These are phyloP conservation scores for Hypocrella siamensis DNA, from an alignment of 2,329 filamentous ascomycete genomes.

Conservation along the genomic window DNA sequence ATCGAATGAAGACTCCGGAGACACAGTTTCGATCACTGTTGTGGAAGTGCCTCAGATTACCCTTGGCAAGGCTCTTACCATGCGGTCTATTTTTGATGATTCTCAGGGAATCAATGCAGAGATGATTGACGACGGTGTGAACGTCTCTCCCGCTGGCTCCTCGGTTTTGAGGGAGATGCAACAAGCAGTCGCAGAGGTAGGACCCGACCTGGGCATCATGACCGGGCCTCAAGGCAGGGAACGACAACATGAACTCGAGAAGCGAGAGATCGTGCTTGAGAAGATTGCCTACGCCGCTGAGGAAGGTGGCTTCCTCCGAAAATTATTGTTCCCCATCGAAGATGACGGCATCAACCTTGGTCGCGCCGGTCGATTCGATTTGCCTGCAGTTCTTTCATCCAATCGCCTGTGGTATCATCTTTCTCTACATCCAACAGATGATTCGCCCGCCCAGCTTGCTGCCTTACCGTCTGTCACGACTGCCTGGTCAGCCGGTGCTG, in stretches of 20 bases:
- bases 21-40: slow-evolving; percentile 80
- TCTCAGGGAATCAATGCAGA: slow-evolving; percentile 84
- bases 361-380: slow-evolving; percentile 61
- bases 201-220: slow-evolving; percentile 63
- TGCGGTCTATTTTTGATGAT: slow-evolving; percentile 88
- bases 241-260: slow-evolving; percentile 64
- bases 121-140: slow-evolving; percentile 90
- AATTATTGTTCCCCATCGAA: slow-evolving; percentile 62
- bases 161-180: slow-evolving; percentile 82
- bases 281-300: slow-evolving; percentile 74
- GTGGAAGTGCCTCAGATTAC: slow-evolving; percentile 69
- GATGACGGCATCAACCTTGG: slow-evolving; percentile 72
- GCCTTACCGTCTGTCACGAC: slow-evolving; percentile 57
- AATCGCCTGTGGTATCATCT: slow-evolving; percentile 95
- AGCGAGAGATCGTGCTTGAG: slow-evolving; percentile 68
- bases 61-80: slow-evolving; percentile 73
- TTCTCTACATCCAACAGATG: slow-evolving; percentile 80
- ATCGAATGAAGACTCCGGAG: slow-evolving; percentile 54
- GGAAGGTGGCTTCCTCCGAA: slow-evolving; percentile 66
- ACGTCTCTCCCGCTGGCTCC: slow-evolving; percentile 56
- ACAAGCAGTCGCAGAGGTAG: slow-evolving; percentile 60
- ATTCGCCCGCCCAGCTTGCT: slow-evolving; percentile 60
- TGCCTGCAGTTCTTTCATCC: slow-evolving; percentile 57
- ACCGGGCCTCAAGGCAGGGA: slow-evolving; percentile 52
- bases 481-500: slow-evolving; percentile 81